Conservation (phyloP, 345 rosid species). For the Eucalyptus caleyi region DNA sequence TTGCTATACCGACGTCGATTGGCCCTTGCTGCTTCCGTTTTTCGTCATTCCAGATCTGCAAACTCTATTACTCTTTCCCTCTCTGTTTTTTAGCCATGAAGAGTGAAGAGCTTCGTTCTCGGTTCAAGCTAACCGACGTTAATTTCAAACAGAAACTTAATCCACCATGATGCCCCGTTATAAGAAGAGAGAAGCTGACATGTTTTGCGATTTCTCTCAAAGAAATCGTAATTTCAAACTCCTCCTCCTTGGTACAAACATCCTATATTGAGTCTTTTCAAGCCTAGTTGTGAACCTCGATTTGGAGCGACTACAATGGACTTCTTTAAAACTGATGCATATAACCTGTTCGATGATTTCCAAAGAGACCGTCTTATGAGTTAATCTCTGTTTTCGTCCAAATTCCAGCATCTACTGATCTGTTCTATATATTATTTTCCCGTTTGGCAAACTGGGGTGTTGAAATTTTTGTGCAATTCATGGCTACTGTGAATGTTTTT, state of each 20-base stretch:
- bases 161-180: background rate
- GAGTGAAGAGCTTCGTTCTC: background rate
- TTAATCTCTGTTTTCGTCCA: background rate
- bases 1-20: background rate
- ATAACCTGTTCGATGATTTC: background rate
- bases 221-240: background rate
- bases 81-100: background rate
- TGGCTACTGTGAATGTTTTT: rapidly evolving
- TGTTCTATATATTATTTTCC: background rate
- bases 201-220: background rate
- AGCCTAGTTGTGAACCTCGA: background rate
- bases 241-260: background rate
- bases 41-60: background rate
- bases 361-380: background rate
- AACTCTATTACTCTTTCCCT: background rate
- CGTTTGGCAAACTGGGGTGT: background rate
- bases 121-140: background rate
- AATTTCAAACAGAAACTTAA: background rate
- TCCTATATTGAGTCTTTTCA: background rate
- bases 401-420: background rate
- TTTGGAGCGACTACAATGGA: background rate
- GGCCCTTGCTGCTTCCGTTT: background rate
- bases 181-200: background rate
- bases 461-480: background rate
- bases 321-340: background rate